Percentiles rank a stretch among this genome's conserved stretches.
These are phyloP conservation scores for Zalaria obscura DNA, from an alignment of 2,329 filamentous ascomycete genomes.

Conservation along the genomic window DNA sequence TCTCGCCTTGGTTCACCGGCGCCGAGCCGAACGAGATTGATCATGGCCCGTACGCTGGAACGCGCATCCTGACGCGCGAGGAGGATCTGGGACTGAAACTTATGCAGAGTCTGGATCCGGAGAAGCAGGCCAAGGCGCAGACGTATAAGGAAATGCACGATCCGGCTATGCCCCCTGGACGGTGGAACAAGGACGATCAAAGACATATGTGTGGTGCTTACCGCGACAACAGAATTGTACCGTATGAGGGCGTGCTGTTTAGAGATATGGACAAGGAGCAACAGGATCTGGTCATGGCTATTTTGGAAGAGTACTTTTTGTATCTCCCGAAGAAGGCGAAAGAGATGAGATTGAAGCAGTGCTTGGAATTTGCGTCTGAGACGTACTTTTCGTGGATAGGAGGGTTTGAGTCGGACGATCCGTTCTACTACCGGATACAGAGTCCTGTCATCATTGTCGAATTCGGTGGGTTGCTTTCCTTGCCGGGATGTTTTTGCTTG, in stretches of 20 bases:
- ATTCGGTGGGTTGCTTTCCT: conserved; percentile 28
- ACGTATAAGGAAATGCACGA: conserved; percentile 48
- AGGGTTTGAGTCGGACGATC: conserved; percentile 47
- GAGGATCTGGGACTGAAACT: conserved; percentile 50
- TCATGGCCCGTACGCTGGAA: conserved; percentile 45
- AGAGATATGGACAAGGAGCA: conserved; percentile 34
- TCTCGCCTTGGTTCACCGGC: conserved; percentile 65
- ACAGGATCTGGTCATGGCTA: conserved; percentile 37
- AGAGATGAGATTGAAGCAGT: conserved; percentile 38
- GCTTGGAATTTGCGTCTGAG: conserved; percentile 45
- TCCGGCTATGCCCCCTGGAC: conserved; percentile 48
- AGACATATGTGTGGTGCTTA: conserved; percentile 66
- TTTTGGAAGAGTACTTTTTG: conserved; percentile 51
- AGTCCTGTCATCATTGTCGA: conserved; percentile 61
- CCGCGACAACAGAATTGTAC: conserved; percentile 63
- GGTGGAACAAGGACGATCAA: conserved; percentile 74
- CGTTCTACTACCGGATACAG: conserved; percentile 68
- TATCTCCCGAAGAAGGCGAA: conserved; percentile 49
- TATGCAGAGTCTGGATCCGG: conserved; percentile 47
- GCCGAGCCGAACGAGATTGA: conserved; percentile 69
- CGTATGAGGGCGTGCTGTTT: conserved; percentile 51
- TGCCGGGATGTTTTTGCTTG: not conserved
- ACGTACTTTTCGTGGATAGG: conserved; percentile 76
- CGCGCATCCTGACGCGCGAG: conserved; percentile 50
- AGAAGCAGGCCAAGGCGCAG: conserved; percentile 37